Conservation (phyloP, 2,329 filamentous ascomycete genomes). For the Sarocladiaceae sp. region DNA sequence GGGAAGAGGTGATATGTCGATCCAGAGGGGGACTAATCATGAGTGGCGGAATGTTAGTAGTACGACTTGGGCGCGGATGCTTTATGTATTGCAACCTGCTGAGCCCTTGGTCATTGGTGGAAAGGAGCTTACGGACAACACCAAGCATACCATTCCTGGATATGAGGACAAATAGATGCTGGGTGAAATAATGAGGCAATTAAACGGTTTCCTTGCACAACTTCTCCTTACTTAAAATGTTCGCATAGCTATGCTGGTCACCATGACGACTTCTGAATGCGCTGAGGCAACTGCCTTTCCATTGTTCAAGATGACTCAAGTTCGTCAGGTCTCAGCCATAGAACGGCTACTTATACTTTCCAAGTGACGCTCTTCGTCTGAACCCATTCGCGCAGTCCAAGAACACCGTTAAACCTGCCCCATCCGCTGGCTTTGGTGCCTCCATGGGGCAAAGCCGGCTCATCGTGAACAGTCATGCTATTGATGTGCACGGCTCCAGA, state of each 20-base stretch:
- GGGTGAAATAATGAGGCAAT: background rate
- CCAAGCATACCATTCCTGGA: background rate
- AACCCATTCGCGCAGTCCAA: slow-evolving; percentile 57
- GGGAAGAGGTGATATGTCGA: slow-evolving; percentile 47
- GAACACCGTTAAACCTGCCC: slow-evolving; percentile 52
- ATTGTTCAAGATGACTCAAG: background rate
- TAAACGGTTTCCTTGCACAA: too few relatives aligned
- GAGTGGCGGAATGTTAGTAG: slow-evolving; percentile 44
- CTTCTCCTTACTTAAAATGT: too few relatives aligned
- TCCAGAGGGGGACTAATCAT: slow-evolving; percentile 54
- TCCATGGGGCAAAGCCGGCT: slow-evolving; percentile 59
- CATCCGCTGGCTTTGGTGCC: slow-evolving; percentile 61
- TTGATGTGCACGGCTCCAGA: slow-evolving; percentile 67
- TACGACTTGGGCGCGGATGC: slow-evolving; percentile 41
- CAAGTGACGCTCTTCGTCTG: slow-evolving; percentile 61
- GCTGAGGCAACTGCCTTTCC: too few relatives aligned
- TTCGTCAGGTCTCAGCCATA: background rate
- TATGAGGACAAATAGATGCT: background rate
- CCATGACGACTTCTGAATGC: too few relatives aligned
- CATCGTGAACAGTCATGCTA: slow-evolving; percentile 61
- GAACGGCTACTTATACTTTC: background rate
- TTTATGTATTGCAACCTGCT: slow-evolving; percentile 27
- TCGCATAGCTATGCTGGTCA: too few relatives aligned
- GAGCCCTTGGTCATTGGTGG: background rate
- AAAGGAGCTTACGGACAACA: slow-evolving; percentile 2